Evolutionary conservation across 2,329 filamentous ascomycete species (phyloP).

Genomic region (Ophiostoma triangulosporum): DNA sequence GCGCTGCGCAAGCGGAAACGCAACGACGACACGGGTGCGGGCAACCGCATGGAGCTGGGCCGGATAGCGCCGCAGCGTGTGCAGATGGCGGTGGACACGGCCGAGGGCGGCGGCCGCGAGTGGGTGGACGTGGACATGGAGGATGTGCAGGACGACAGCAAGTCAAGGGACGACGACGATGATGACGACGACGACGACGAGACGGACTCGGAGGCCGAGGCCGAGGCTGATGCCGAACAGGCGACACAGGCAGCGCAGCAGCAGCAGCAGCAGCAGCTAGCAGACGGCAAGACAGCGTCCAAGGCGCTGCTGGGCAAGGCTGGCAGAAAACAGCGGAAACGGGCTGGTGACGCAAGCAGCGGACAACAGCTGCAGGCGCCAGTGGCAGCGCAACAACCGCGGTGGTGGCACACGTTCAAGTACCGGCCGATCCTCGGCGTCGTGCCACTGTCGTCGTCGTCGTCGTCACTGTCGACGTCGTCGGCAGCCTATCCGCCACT

Average conservation of each 20-base stretch:
- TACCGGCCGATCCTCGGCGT: slow-evolving; percentile 85
- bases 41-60: slow-evolving; percentile 35
- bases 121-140: slow-evolving; percentile 23
- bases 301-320: background rate
- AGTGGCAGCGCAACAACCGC: slow-evolving; percentile 17
- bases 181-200: slow-evolving; percentile 17
- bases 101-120: slow-evolving; percentile 22
- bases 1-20: slow-evolving; percentile 40
- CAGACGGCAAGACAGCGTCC: background rate
- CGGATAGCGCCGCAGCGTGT: slow-evolving; percentile 27
- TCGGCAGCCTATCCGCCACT: slow-evolving; percentile 23
- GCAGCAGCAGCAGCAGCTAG: background rate
- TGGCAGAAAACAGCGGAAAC: background rate
- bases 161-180: slow-evolving; percentile 17
- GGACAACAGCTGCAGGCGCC: slow-evolving; percentile 1
- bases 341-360: background rate
- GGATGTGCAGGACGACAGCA: slow-evolving; percentile 26
- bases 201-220: slow-evolving; percentile 14
- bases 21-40: slow-evolving; percentile 36
- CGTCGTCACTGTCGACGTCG: slow-evolving; percentile 1
- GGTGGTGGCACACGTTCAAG: slow-evolving; percentile 75
- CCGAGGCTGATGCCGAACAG: background rate
- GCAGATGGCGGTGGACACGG: slow-evolving; percentile 19
- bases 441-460: slow-evolving; percentile 27
- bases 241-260: background rate